phyloP scores from a whole-genome alignment of 1,139 yeast species.

The Yamadazyma sp. region DNA sequence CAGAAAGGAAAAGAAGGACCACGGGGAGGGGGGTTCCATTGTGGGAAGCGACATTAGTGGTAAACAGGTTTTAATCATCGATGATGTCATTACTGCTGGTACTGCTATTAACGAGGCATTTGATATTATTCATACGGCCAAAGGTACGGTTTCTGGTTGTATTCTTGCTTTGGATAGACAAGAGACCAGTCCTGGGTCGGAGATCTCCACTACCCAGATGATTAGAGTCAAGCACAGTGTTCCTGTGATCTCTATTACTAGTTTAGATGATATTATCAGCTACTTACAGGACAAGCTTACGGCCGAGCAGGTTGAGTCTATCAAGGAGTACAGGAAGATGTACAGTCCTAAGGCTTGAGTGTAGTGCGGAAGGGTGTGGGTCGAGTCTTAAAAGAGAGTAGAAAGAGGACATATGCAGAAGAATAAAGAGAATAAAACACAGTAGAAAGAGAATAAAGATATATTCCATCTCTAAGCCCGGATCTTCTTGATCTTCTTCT shows the following conservation, averaged over 20 bases:
- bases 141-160: slow-evolving; percentile 78
- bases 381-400: too few relatives aligned
- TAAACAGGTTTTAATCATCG: slow-evolving; percentile 79
- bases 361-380: too few relatives aligned
- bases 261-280: slow-evolving; percentile 69
- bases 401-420: too few relatives aligned
- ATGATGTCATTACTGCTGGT: slow-evolving; percentile 98
- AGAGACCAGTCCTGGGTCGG: slow-evolving; percentile 73
- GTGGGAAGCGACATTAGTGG: slow-evolving; percentile 79
- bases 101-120: slow-evolving; percentile 96
- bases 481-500: slow-evolving; percentile 52
- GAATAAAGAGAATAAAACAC: background rate
- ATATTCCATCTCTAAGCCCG: slow-evolving; percentile 29
- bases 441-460: slow-evolving; percentile 2
- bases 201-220: slow-evolving; percentile 76
- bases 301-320: slow-evolving; percentile 51
- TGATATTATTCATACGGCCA: slow-evolving; percentile 66
- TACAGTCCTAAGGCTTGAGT: slow-evolving; percentile 50
- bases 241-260: slow-evolving; percentile 82
- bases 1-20: slow-evolving; percentile 93
- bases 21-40: slow-evolving; percentile 96
- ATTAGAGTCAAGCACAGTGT: slow-evolving; percentile 71
- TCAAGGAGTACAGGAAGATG: slow-evolving; percentile 58
- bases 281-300: slow-evolving; percentile 58
- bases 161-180: slow-evolving; percentile 94